Evolutionary conservation across 257 asterid species (phyloP), one percentile per base, ranked within the genome.

Genomic region (Solanum dulcamara): DNA sequence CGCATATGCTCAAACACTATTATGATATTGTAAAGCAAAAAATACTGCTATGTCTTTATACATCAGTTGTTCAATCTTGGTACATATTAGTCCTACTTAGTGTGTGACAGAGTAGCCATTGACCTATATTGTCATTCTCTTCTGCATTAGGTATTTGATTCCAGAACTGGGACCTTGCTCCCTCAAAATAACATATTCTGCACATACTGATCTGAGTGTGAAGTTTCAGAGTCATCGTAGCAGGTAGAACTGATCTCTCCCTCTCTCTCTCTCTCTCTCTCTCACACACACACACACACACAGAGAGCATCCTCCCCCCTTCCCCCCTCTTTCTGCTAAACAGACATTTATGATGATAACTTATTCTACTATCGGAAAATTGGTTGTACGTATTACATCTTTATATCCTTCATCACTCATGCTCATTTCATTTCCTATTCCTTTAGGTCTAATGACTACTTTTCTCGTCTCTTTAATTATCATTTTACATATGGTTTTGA

Each of bases 201-300:
- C 98, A 12, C 99, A 96, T 88, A 96, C 98, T 72, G 99, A 96
- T 87, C 89, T 96, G 91, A 96, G 95, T 35, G 99, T 96, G 60
- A 96, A 96, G 89, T 96, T 96, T 87, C 99, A 96, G 91, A 92
- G 97, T 88, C 98, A 96, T 85, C 98, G 98, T 86, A 93, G 95
- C 86, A 91, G 96, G 94, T 92, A 66, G 44, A 66, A 67, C 24
- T 28, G 62, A 17, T 77, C 38, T 46, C 82, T 77, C 82, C 14
- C 24, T 26, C 55, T 22, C 53, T 14, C 55, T 4, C 53, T 4
- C 53, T 1, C 38, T 35, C 38, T 35, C 38, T 2, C 38, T 2
- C 38, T 2, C 4, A 35, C 38, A 37, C 9, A 37, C 53, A 4
- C 18, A 13, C 55, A n/a, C 5, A 28, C 9, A 28, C 42, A 15